A percentile compares a stretch with the other conserved stretches of the same genome.
Conservation (phyloP, 306 rosid genomes). For the Castanea sativa region DNA sequence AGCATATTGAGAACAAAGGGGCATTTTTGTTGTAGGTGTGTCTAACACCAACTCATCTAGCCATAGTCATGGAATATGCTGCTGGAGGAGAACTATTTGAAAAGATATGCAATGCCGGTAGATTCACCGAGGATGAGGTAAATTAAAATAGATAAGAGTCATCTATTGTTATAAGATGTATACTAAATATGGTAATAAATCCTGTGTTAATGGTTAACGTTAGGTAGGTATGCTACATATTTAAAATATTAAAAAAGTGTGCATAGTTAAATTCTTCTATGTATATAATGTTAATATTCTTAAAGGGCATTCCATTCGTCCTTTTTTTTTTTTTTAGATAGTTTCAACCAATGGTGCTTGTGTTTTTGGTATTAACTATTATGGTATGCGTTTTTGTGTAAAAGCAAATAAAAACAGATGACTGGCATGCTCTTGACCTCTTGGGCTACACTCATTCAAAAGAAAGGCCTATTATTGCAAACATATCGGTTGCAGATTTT, state of each 20-base stretch:
- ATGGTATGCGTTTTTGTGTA: not conserved
- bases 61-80: slow-evolving; percentile 97
- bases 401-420: slow-evolving; percentile 1
- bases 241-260: not conserved
- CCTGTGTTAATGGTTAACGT: no score
- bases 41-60: slow-evolving; percentile 84
- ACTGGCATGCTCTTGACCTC: slow-evolving; percentile 9
- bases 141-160: not conserved
- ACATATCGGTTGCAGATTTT: no score
- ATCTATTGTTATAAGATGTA: no score
- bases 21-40: slow-evolving; percentile 48
- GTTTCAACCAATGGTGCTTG: no score
- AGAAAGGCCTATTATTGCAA: no score
- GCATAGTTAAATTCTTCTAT: no score
- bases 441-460: no score
- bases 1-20: slow-evolving; percentile 4
- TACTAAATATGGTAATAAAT: no score
- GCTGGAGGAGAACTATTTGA: slow-evolving; percentile 95
- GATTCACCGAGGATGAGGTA: slow-evolving; percentile 98
- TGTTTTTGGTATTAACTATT: not conserved
- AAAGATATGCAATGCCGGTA: slow-evolving; percentile 93
- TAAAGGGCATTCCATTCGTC: not conserved
- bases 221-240: no score
- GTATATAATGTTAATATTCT: no score
- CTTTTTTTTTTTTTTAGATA: no score